Base-by-base conservation (phyloP, 768 basidiomycete species). In the Tubosaeta sp. region DNA sequence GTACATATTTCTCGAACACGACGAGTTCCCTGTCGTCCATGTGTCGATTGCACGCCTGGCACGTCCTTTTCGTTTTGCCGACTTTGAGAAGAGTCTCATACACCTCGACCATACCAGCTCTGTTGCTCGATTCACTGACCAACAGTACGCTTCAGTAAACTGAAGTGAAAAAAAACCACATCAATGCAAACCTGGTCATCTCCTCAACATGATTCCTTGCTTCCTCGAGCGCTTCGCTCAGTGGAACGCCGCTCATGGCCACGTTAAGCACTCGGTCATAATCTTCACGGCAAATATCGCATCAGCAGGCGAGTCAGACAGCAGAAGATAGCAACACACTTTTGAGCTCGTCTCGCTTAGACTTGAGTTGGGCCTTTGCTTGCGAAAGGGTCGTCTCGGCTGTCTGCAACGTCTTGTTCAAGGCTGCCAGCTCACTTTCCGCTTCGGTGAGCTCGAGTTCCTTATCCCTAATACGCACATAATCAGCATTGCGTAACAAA, bases 41-140 rank as follows among this genome's bases (percentile, higher is more conserved):
- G 35, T 74, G 74, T 1, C 94, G 81, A 59, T 84, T 82, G 64
- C 95, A 98, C 8, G 83, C 84, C 11, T 80, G 74, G 61, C 95
- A 99, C 0, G 75, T 67, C 61, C 86, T 84, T 55, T 85, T 80
- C 46, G 75, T 71, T 63, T 80, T 80, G 32, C 87, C 90, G 1
- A 69, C 66, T 14, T 72, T 69, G 37, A 91, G 74, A 29, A 90
- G 59, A 1, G 66, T 65, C 51, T 83, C 73, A 51, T 81, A 95
- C 33, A 78, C 74, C 26, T 67, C 68, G 13, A 70, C 70, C 67
- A 68, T 74, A 48, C 68, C 74, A n/a, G 68, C 63, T 38, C 55
- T 69, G 14, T 33, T 39, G 48, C 63, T 46, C 31, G 46, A 26
- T 22, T 61, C 58, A 14, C 67, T 68, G 32, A 53, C 42, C 19